Base-by-base conservation (phyloP, 805 yeast species). In the Candida arabinofermentans region DNA sequence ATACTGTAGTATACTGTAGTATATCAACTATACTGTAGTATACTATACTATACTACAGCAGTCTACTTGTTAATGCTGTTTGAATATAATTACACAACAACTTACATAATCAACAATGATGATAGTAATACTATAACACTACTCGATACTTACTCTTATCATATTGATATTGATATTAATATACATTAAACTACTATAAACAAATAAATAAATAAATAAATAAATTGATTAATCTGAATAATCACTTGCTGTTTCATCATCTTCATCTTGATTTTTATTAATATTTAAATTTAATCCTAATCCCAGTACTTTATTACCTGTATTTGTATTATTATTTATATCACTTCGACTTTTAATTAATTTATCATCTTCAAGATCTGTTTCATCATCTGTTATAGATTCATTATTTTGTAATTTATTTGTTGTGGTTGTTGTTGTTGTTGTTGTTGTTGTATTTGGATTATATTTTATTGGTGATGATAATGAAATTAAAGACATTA, bases 401-500 rank as follows among this genome's bases (percentile, higher is more conserved):
- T 22, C 34, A 32, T 14, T n/a, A 27, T 1, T 21, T 32, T 38
- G 35, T 14, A 8, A 12, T 18, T 26, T 23, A 21, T 24, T 16
- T 27, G 23, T 14, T 12, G 29, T 16, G 5, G 21, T 32, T 10
- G 19, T 35, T 5, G 36, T 30, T 14, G 42, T 36, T 14, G 39
- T 34, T n/a, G 38, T 48, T 3, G 57, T 50, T 4, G 55, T 41
- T 44, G 17, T 29, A 17, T 29, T 16, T 29, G 4, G 32, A 29
- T 29, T 29, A 62, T 65, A 49, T 63, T 60, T 64, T 12, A 56
- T 57, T 7, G 82, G 81, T 1, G 80, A 73, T 7, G 81, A 69
- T 31, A 77, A 62, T 29, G 79, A 72, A 70, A 77, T 77, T 39
- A 77, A 62, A 18, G 81, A 74, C 53, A 71, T 61, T 9, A 77